Evolutionary conservation across 345 rosid species (phyloP), one percentile per base, ranked within the genome.

Genomic region (Eucalyptus erythrocorys): DNA sequence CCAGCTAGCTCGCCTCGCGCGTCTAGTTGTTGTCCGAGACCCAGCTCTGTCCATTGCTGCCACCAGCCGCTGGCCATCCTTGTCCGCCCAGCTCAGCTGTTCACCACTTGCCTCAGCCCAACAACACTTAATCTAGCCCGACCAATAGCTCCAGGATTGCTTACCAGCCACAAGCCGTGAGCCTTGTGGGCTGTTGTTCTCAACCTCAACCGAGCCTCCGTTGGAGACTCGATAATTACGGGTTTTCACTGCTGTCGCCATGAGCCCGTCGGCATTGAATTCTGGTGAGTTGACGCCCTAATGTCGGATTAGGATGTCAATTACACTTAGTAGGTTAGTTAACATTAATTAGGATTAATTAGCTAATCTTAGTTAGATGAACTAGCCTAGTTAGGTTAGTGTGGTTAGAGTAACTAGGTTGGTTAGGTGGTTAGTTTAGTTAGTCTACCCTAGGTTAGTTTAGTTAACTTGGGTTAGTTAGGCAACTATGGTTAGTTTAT

Each of bases 201-300:
- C 19, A 50, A 1, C 8, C 22, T 50, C 4, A 0, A 16, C 7
- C 0, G 8, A 50, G 53, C 22, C 53, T 50, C 22, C 4, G 4
- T 50, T 50, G 22, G 8, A 50, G 1, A 16, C 4, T 0, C 8
- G 2, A 2, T 50, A 50, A 22, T 50, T 17, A 50, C 4, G 2
- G 2, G 22, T 16, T 50, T 2, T 50, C 4, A 50, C 22, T 0
- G 0, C 53, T 0, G 0, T 16, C 8, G 1, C 4, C 3, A 2
- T 17, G 53, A 50, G 8, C 53, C 22, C 0, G 1, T 17, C 4
- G 0, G 2, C 0, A 0, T 50, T 50, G 22, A 50, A 50, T 50
- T 50, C 8, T 0, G 0, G 1, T 17, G 22, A 50, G 8, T 50
- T 50, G 3, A 50, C 1, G 22, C 8, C 0, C 8, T 50, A 50